phyloP scores from a whole-genome alignment of 2,329 filamentous ascomycete genomes.

The Mycosphaerelloides madeirae region DNA sequence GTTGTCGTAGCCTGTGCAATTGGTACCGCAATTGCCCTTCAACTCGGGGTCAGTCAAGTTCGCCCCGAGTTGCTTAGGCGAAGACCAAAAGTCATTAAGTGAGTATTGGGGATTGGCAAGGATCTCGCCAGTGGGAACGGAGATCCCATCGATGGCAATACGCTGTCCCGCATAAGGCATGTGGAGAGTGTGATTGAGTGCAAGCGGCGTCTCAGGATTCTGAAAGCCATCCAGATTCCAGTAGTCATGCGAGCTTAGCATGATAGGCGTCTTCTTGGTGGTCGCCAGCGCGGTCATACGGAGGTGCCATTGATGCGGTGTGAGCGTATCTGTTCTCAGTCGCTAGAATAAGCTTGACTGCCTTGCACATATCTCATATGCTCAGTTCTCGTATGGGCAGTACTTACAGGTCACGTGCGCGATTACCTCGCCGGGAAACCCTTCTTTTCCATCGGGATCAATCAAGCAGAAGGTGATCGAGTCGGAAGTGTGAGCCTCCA shows the following conservation, averaged over 20 bases:
- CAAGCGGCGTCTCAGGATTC: constrained; percentile 62
- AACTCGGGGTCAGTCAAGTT: constrained; percentile 61
- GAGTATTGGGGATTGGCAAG: constrained; percentile 61
- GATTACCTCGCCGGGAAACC: constrained; percentile 72
- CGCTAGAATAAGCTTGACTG: constrained; percentile 48
- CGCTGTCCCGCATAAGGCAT: constrained; percentile 68
- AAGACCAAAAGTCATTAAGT: constrained; percentile 77
- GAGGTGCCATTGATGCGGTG: constrained; percentile 63
- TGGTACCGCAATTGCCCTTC: constrained; percentile 68
- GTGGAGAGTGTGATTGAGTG: constrained; percentile 66
- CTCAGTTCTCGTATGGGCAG: too few relatives aligned
- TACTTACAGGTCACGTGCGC: constrained; percentile 43
- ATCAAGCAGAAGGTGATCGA: constrained; percentile 71
- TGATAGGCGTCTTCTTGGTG: constrained; percentile 73
- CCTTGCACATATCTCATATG: too few relatives aligned
- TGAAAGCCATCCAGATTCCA: constrained; percentile 78
- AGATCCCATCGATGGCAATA: constrained; percentile 57
- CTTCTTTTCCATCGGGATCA: constrained; percentile 67
- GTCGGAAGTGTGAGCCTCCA: constrained; percentile 60
- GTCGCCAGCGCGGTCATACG: constrained; percentile 66
- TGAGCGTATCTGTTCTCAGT: constrained; percentile 53
- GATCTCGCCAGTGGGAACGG: constrained; percentile 55
- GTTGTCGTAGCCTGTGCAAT: constrained; percentile 80
- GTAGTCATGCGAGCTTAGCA: constrained; percentile 70
- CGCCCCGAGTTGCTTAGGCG: constrained; percentile 72